Evolutionary conservation across 768 basidiomycete species (phyloP), one percentile per base, ranked within the genome.

Genomic region (Suillus subalutaceus): DNA sequence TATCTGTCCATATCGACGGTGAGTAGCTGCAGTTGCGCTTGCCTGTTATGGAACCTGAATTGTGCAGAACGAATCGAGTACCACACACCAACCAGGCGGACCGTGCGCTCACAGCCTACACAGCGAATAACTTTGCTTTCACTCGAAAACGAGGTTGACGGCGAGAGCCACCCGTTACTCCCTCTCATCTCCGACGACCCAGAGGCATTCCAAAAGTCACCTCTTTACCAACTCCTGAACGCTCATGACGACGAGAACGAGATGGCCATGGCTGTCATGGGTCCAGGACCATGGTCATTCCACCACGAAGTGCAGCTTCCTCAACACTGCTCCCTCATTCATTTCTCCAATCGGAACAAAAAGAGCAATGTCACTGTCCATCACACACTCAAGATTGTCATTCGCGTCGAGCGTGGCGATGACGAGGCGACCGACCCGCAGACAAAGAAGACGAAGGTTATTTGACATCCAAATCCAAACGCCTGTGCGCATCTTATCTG

Each of bases 391-490:
- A 96, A 96, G 79, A 82, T 95, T 57, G 82, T 91, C 30, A 85
- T 98, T 62, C 83, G 96, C 30, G 89, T 97, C 30, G 90, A 95
- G 75, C 79, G 89, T 10, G 93, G 93, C 68, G 90, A 93, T 71
- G 86, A 92, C 72, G 71, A 78, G 37, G 82, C 82, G 20, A 63
- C 88, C 3, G 93, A 95, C 73, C 69, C 83, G 8, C 90, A 89
- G 75, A 83, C 85, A 40, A 92, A 91, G 20, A 90, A 87, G 75
- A 83, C 87, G 69, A 96, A 90, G 79, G 79, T 76, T 92, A 69
- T 95, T 92, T 74, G 96, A 96, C 72, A 93, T 97, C 69, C 87
- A 93, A 52, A 84, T 97, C 62, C 93, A 95, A 75, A 90, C 89
- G 0, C 94, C 95, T 0, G 84, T 98, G 37, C 88, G 93, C 50